A percentile compares a stretch with the other conserved stretches of the same genome.
These are phyloP conservation scores for Microbotryum intermedium DNA, from an alignment of 1,284 basidiomycete species.

Conservation along the genomic window DNA sequence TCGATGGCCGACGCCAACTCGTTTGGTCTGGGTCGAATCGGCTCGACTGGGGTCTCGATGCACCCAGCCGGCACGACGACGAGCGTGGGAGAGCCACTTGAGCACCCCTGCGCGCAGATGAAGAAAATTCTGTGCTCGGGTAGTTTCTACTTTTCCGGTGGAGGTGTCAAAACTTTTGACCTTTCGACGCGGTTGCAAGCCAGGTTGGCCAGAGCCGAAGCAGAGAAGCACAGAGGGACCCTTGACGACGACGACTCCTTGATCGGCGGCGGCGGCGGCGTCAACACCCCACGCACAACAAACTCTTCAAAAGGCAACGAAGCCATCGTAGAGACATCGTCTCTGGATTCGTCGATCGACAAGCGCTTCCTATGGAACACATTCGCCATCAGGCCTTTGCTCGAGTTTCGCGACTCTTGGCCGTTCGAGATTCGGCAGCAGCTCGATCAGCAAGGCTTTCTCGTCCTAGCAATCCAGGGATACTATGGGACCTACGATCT, in stretches of 20 bases:
- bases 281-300: no score
- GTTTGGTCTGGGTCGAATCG: no score
- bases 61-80: slow-evolving; percentile 5
- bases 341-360: slow-evolving; percentile 38
- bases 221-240: slow-evolving; percentile 22
- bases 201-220: slow-evolving; percentile 51
- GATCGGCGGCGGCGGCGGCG: slow-evolving; percentile 33
- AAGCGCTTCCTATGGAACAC: slow-evolving; percentile 35
- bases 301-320: slow-evolving; percentile 47
- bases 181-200: slow-evolving; percentile 68
- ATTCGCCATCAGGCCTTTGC: slow-evolving; percentile 55
- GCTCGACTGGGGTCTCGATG: no score
- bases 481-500: slow-evolving; percentile 66
- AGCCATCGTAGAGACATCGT: slow-evolving; percentile 56
- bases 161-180: slow-evolving; percentile 59
- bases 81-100: slow-evolving; percentile 48
- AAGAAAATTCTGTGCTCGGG: slow-evolving; percentile 86
- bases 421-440: slow-evolving; percentile 41
- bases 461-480: slow-evolving; percentile 83
- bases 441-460: slow-evolving; percentile 40
- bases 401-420: slow-evolving; percentile 35
- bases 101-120: slow-evolving; percentile 83
- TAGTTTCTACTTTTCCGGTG: slow-evolving; percentile 85
- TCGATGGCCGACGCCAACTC: slow-evolving; percentile 16
- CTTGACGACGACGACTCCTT: slow-evolving; percentile 48